A percentile compares a stretch with the other conserved stretches of the same genome.
Evolutionary conservation across 2,329 filamentous ascomycete genomes (phyloP).

Genomic region (Sporothrix sp.): DNA sequence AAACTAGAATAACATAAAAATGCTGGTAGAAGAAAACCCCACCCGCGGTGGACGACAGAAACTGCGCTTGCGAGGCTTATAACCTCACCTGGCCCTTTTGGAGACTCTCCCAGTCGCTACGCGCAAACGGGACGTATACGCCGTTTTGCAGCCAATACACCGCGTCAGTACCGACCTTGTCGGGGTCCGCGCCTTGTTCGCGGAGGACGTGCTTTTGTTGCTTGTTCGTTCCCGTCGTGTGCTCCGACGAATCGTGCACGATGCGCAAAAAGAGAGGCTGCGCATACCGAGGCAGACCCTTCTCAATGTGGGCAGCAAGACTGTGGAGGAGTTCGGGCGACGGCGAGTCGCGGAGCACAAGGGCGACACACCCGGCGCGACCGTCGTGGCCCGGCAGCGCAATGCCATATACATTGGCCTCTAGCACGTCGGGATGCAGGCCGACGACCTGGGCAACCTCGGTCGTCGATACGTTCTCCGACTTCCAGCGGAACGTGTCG

Average conservation of each 20-base stretch:
- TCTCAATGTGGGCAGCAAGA: slow-evolving; percentile 49
- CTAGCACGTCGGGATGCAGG: slow-evolving; percentile 53
- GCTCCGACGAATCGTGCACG: slow-evolving; percentile 44
- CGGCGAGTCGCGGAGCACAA: slow-evolving; percentile 34
- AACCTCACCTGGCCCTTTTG: slow-evolving; percentile 53
- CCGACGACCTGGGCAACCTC: slow-evolving; percentile 73
- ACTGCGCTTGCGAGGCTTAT: neutral
- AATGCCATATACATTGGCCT: slow-evolving; percentile 84
- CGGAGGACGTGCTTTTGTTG: slow-evolving; percentile 70
- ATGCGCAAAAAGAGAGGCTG: slow-evolving; percentile 69
- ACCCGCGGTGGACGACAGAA: too few relatives aligned
- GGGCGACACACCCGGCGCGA: slow-evolving; percentile 61
- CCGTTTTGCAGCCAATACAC: slow-evolving; percentile 57
- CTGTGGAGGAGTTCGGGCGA: slow-evolving; percentile 39
- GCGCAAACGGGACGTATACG: slow-evolving; percentile 57
- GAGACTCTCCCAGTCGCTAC: slow-evolving; percentile 59
- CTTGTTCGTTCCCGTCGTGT: slow-evolving; percentile 77
- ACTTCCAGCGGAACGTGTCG: slow-evolving; percentile 73
- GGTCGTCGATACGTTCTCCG: slow-evolving; percentile 71
- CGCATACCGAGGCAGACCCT: slow-evolving; percentile 60
- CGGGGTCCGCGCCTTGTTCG: slow-evolving; percentile 63
- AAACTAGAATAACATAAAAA: neutral
- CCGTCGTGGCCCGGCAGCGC: slow-evolving; percentile 72
- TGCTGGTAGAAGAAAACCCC: neutral
- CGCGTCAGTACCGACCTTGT: slow-evolving; percentile 37